Evolutionary conservation across 177 flowering plant species (phyloP).

Genomic region (Vitis hybrid): DNA sequence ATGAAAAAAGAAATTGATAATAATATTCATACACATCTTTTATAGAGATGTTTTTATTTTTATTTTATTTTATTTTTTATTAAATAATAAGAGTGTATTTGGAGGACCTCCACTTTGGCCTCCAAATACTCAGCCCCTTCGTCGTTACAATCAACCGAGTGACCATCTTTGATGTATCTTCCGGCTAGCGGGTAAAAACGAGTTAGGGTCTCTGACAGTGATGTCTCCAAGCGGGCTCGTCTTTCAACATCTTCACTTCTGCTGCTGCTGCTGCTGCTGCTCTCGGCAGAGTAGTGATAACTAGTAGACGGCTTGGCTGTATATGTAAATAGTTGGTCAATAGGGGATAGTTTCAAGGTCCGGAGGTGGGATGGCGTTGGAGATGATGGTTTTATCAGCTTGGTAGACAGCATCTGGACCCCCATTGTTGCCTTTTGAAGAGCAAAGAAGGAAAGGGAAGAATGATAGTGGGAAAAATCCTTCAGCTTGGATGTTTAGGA

Average conservation of each 20-base stretch:
- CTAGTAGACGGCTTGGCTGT: neutral
- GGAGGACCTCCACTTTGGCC: neutral
- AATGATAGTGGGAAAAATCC: too few species aligned
- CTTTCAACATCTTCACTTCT: neutral
- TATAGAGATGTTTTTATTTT: too few species aligned
- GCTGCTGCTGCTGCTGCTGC: neutral
- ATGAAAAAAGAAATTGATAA: too few species aligned
- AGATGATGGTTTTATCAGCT: too few species aligned
- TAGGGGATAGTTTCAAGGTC: neutral
- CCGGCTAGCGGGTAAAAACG: conserved; percentile 3
- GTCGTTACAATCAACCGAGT: conserved; percentile 8
- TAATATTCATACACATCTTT: too few species aligned
- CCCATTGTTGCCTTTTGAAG: too few species aligned
- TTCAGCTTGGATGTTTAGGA: too few species aligned
- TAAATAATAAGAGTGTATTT: too few species aligned
- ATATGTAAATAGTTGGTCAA: conserved; percentile 1
- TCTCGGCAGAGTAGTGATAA: neutral
- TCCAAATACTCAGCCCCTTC: conserved; percentile 6
- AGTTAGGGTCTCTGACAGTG: neutral
- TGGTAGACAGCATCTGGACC: neutral
- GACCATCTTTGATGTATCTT: neutral
- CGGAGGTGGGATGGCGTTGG: neutral
- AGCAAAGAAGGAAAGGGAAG: too few species aligned
- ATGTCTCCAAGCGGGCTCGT: neutral
- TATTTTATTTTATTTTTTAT: too few species aligned